A percentile compares a stretch with the other conserved stretches of the same genome.
These are phyloP conservation scores for Lupinus albus DNA, from an alignment of 306 rosid genomes.

Conservation along the genomic window DNA sequence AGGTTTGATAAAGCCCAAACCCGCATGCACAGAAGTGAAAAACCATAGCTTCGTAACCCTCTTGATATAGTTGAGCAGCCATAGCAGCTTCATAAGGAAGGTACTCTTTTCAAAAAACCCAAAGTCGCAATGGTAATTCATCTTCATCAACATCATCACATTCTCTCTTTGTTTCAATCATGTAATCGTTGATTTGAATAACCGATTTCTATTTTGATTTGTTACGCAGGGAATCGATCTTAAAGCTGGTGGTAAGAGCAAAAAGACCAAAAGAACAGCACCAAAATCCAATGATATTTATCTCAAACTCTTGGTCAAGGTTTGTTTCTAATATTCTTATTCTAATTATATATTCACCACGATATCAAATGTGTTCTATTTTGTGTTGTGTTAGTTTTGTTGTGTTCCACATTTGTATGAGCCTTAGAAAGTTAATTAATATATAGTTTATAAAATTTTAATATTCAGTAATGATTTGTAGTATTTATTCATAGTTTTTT, in stretches of 20 bases:
- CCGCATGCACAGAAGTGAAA: background rate
- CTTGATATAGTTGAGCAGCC: background rate
- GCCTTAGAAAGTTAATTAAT: too few relatives aligned
- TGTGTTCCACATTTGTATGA: too few relatives aligned
- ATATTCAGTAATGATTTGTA: too few relatives aligned
- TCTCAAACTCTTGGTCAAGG: constrained; percentile 58
- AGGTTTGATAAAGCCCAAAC: constrained; percentile 7
- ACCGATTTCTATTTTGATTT: constrained; percentile 6
- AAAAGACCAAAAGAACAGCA: constrained; percentile 74
- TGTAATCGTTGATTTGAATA: background rate
- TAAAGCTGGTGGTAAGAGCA: constrained; percentile 85
- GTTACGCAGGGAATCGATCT: constrained; percentile 52
- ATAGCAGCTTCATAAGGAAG: background rate
- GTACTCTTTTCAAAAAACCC: background rate
- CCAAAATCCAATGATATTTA: constrained; percentile 87
- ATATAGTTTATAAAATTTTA: too few relatives aligned
- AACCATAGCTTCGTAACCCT: constrained; percentile 33
- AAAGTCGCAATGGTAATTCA: constrained; percentile 35
- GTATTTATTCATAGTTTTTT: too few relatives aligned
- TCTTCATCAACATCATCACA: too few relatives aligned
- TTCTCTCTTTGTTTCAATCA: background rate
- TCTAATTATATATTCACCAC: background rate
- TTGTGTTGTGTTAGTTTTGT: background rate
- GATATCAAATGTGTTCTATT: background rate
- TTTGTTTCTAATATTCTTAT: background rate